Base-by-base conservation (phyloP, 116 monocot species). In the Phalaenopsis hybrid region DNA sequence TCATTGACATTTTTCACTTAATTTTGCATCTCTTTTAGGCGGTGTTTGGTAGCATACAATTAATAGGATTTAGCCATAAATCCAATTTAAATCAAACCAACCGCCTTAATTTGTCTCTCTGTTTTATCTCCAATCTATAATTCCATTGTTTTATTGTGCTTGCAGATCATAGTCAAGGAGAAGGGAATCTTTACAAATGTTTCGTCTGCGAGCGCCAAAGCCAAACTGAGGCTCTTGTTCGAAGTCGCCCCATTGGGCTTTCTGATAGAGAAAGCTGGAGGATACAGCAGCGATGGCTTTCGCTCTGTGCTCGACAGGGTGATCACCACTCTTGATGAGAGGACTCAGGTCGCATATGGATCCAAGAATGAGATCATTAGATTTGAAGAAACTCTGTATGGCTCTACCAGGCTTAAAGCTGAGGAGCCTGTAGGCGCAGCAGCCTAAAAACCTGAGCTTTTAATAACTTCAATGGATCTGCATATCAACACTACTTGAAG, bases 131-230 rank as follows among this genome's bases (percentile, higher is more conserved):
- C 37, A 37, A 1, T 0, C 2, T 37, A 37, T 37, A 37, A 2
- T 10, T 23, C 51, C 55, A 50, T 78, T 48, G 4, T 48, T 48
- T 48, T 55, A 15, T 10, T 78, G 55, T 2, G 52, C 16, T 45
- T 77, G 41, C 84, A 96, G 97, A 98, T 98, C 87, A 95, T 98
- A 83, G 98, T 98, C 31, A 98, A 98, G 81, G 98, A 98, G 89
- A 98, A 93, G 48, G 98, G 98, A 15, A 90, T 98, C 82, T 98
- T 98, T 88, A 98, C 98, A 76, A 98, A 98, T 51, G 98, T 98
- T 81, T 87, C 83, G 51, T 98, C 98, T 59, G 92, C 98, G 28
- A 86, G 80, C 31, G 16, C 98, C 44, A 98, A 98, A 84, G 95
- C 98, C n/a, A 98, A 98, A 86, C 88, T 98, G 76, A 91, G 98